Evolutionary conservation across 352 stramenopile genomes (phyloP), one percentile per base, ranked within the genome.

Genomic region (Pythium aquatile): DNA sequence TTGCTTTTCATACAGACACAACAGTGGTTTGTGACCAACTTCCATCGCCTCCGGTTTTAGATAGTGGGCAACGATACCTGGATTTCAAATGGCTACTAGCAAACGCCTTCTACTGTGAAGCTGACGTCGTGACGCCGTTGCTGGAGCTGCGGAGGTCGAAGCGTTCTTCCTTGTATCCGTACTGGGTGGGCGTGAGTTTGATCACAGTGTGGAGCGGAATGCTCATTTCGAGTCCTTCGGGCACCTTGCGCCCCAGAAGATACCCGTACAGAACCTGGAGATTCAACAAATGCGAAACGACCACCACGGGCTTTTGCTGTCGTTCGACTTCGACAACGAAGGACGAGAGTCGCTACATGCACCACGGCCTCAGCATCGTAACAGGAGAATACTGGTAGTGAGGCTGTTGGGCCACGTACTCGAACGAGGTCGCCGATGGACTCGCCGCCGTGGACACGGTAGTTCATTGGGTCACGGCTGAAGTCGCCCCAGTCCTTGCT

Each of bases 21-120:
- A 24, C 49, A 73, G 47, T 90, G 79, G 79, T 87, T 90, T 61
- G 66, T 88, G 44, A 85, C 74, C 53, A 86, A 70, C 35, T 90
- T 90, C 58, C 81, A 87, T 53, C 79, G 76, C 1, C 68, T 87
- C 17, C 77, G 78, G 7, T 76, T 75, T 48, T 68, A 46, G 58
- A n/a, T 9, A 13, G 14, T n/a, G 13, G 5, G n/a, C 40, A 48
- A 16, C 9, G 16, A 20, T 11, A 16, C 9, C 4, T 20, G 16
- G 2, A 48, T 48, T 26, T 48, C 17, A 26, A 48, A 26, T 26
- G 5, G 40, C 16, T 4, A 48, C 32, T 35, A 35, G 32, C 32
- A 9, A 9, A 35, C 5, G 8, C 8, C 32, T 35, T 24, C 20
- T 9, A 35, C 8, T 35, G 32, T 35, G 32, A 29, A 14, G 44